These are phyloP conservation scores for Sporothrix inflata DNA, from an alignment of 2,329 filamentous ascomycete species.

Conservation along the genomic window DNA sequence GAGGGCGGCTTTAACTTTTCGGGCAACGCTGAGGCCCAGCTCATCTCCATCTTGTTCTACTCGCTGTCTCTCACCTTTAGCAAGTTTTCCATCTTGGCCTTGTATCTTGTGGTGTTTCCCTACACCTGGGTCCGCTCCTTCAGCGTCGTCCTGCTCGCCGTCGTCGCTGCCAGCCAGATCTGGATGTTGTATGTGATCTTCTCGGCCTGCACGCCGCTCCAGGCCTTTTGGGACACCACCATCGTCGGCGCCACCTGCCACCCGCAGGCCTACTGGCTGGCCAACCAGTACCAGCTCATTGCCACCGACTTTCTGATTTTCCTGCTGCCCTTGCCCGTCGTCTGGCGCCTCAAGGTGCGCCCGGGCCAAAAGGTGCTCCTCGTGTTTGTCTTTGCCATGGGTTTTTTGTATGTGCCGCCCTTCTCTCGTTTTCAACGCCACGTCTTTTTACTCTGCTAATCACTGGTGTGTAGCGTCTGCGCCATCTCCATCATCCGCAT, in stretches of 20 bases:
- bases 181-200: conserved; percentile 38
- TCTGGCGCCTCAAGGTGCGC: conserved; percentile 31
- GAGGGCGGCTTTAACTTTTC: not conserved
- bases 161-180: conserved; percentile 37
- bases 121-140: conserved; percentile 40
- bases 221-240: conserved; percentile 40
- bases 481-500: conserved; percentile 42
- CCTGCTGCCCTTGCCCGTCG: conserved; percentile 31
- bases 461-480: conserved; percentile 46
- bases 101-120: conserved; percentile 40
- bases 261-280: conserved; percentile 29
- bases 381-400: conserved; percentile 45
- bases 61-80: conserved; percentile 38
- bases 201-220: conserved; percentile 40
- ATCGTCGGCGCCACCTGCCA: conserved; percentile 26
- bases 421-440: too few relatives aligned
- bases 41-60: conserved; percentile 37
- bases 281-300: conserved; percentile 32
- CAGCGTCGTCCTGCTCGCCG: conserved; percentile 36
- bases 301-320: conserved; percentile 68
- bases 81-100: conserved; percentile 39
- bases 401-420: too few relatives aligned
- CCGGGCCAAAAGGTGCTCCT: conserved; percentile 27
- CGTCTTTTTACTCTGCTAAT: too few relatives aligned
- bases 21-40: conserved; percentile 21